Percentiles rank a stretch among this genome's conserved stretches.
Evolutionary conservation across 73 alveolate species (phyloP).

Genomic region (Effrenium voratum): DNA sequence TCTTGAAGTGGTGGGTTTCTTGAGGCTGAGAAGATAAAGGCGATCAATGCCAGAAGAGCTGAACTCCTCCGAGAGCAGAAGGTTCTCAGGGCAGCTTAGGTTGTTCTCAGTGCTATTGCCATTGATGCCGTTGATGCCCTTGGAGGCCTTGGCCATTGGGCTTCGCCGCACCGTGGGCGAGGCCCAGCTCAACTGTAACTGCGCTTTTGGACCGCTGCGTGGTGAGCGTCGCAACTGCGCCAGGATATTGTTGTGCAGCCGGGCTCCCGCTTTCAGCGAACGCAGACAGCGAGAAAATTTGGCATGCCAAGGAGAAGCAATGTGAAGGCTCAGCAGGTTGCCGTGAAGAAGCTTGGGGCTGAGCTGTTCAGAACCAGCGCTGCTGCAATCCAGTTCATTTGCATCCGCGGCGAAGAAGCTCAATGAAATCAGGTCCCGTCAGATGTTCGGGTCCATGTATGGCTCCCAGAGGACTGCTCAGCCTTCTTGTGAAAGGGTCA

Average conservation of each 20-base stretch:
- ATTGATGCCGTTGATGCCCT: background rate
- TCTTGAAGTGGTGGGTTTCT: too few relatives aligned
- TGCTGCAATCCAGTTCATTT: background rate
- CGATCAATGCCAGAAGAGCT: constrained; percentile 46
- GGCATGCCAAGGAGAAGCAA: constrained; percentile 55
- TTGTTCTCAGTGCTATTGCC: background rate
- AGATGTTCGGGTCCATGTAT: constrained; percentile 45
- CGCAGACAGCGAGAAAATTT: background rate
- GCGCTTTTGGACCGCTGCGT: background rate
- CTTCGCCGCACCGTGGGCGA: constrained; percentile 65
- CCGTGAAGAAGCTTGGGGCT: constrained; percentile 39
- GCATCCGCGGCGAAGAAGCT: background rate
- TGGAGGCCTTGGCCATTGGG: constrained; percentile 54
- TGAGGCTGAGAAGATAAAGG: constrained; percentile 59
- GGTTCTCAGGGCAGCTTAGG: background rate
- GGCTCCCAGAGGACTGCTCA: background rate
- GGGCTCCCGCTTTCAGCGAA: background rate
- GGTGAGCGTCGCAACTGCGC: background rate
- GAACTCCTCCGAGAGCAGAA: constrained; percentile 67
- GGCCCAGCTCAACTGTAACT: background rate
- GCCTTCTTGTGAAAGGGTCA: background rate
- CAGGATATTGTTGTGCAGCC: constrained; percentile 51
- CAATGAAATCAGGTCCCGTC: constrained; percentile 9
- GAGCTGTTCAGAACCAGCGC: background rate
- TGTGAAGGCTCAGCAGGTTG: constrained; percentile 83